Base-by-base conservation (phyloP, 2,329 filamentous ascomycete genomes). In the Hypoxylon sp. region DNA sequence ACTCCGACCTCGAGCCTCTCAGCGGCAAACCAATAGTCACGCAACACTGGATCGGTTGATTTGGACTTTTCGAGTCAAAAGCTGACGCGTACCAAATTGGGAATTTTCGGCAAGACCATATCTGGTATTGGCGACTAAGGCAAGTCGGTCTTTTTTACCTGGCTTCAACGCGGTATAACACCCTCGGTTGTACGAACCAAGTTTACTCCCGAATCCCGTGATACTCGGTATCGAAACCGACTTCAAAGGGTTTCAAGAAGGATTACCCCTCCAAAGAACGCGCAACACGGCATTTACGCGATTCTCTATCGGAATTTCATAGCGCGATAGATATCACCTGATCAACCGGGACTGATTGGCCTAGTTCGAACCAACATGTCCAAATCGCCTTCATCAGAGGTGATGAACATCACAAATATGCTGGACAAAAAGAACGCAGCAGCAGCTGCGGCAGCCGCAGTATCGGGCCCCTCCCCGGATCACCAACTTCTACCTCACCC, bases 381-480 rank as follows among this genome's bases (percentile, higher is more conserved):
- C 21, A 76, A 72, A 51, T 74, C 75, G 60, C 77, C 76, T 5
- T 73, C 75, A 10, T 74, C 75, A 0, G 75, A 75, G 45, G 72
- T 78, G 66, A 79, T 78, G 76, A 76, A 77, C 48, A 77, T 79
- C 59, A 77, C 74, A 13, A 78, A 75, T 60, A 72, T 78, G 62
- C 60, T 79, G 61, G 77, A 77, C 38, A 73, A 76, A 62, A 74
- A 72, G 60, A 72, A 76, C 30, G 74, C 73, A 34, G 75, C 72
- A 4, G 74, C 74, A 0, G 75, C 70, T 1, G 72, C 74, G 1
- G 74, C 73, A 1, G 75, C 72, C 36, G 51, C 65, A 36, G 63
- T 43, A 45, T 62, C 70, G n/a, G 71, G 69, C 14, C 62, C 70
- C 32, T 63, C 70, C 0, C 61, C 71, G 1, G 72, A 76, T 21